phyloP scores from a whole-genome alignment of 495 filamentous ascomycete species.

The Achaetomiella virescens region DNA sequence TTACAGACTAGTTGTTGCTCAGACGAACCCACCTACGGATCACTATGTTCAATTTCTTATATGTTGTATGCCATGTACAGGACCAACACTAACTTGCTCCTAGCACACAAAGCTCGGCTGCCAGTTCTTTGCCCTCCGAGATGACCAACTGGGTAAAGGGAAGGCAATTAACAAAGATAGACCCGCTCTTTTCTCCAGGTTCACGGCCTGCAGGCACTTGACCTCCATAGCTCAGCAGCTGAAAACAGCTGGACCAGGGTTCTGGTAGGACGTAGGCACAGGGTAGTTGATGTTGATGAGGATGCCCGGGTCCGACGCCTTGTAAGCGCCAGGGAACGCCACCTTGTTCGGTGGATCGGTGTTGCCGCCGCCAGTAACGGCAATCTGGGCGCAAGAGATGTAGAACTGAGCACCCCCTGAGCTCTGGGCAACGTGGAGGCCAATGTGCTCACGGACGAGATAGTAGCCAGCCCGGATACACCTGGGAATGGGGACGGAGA shows the following conservation, averaged over 20 bases:
- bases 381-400: constrained; percentile 38
- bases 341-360: constrained; percentile 31
- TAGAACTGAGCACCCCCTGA: constrained; percentile 48
- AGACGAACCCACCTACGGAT: too few species aligned
- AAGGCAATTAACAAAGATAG: too few species aligned
- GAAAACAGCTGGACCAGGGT: constrained; percentile 39
- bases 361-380: constrained; percentile 36
- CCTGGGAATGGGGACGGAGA: constrained; percentile 37
- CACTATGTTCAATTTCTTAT: constrained; percentile 1
- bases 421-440: constrained; percentile 40
- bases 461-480: constrained; percentile 49
- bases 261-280: constrained; percentile 37
- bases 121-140: too few species aligned
- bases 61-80: background rate
- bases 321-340: constrained; percentile 38
- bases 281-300: constrained; percentile 42
- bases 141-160: too few species aligned
- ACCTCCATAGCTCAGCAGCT: constrained; percentile 17
- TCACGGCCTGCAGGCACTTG: background rate
- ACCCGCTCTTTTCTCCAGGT: background rate
- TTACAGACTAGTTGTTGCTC: too few species aligned
- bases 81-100: too few species aligned
- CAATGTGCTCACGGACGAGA: constrained; percentile 56
- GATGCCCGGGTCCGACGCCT: constrained; percentile 36
- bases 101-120: too few species aligned